Conservation (phyloP, 2,329 filamentous ascomycete species). For the Calonectria ilicicola region DNA sequence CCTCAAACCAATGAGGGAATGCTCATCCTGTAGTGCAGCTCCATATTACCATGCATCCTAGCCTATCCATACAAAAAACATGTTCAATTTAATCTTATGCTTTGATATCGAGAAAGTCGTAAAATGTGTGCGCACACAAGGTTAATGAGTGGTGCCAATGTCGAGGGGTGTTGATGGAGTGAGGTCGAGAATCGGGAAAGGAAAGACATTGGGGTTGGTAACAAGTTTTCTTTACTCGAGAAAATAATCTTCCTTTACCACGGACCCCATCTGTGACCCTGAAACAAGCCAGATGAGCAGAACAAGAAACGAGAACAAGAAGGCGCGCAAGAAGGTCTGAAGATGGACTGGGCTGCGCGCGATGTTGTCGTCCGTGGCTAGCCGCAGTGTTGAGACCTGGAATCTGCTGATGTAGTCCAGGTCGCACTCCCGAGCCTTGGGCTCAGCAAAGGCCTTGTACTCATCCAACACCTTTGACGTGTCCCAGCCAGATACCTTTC, state of each 20-base stretch:
- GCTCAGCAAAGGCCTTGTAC: constrained; percentile 75
- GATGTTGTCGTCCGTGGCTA: constrained; percentile 18
- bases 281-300: constrained; percentile 58
- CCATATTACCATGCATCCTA: neutral
- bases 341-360: constrained; percentile 42
- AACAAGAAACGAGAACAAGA: constrained; percentile 57
- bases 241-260: constrained; percentile 26
- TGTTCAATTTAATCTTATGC: neutral
- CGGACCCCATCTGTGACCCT: constrained; percentile 45
- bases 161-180: neutral
- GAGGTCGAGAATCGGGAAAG: neutral
- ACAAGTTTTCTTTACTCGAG: constrained; percentile 17
- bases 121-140: neutral
- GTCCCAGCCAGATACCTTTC: constrained; percentile 78
- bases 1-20: constrained; percentile 24
- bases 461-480: constrained; percentile 74
- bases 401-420: constrained; percentile 69
- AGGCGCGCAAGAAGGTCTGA: constrained; percentile 55
- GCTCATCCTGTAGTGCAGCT: constrained; percentile 23
- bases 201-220: neutral
- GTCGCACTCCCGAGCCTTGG: constrained; percentile 71
- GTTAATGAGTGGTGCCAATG: constrained; percentile 5
- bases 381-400: constrained; percentile 52
- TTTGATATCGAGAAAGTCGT: constrained; percentile 18
- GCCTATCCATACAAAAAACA: neutral